Conservation (phyloP, 2,329 filamentous ascomycete species). For the Sclerotinia sclerotiorum region DNA sequence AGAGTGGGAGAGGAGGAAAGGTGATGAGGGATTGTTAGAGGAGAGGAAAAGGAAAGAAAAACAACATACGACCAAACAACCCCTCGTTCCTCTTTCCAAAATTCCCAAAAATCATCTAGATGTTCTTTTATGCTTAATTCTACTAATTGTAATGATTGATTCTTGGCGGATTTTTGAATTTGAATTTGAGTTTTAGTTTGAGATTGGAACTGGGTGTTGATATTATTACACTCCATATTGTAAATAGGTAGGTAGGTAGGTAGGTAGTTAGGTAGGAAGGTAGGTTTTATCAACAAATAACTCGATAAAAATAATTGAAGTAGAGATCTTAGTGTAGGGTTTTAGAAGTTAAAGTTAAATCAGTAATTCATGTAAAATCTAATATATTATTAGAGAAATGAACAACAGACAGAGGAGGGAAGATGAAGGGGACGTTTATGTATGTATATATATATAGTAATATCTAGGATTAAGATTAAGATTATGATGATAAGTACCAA, state of each 20-base stretch:
- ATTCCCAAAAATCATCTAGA: slow-evolving; percentile 30
- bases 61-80: slow-evolving; percentile 29
- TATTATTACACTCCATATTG: background rate
- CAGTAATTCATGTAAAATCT: too few relatives aligned
- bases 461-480: background rate
- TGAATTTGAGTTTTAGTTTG: background rate
- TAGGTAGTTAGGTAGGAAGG: too few relatives aligned
- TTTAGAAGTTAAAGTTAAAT: too few relatives aligned
- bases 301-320: too few relatives aligned
- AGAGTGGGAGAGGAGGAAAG: background rate
- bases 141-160: slow-evolving; percentile 28
- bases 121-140: slow-evolving; percentile 27
- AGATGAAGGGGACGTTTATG: too few relatives aligned
- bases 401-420: too few relatives aligned
- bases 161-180: background rate
- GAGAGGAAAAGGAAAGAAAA: background rate
- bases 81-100: slow-evolving; percentile 28
- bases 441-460: too few relatives aligned
- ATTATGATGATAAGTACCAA: background rate
- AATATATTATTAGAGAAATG: too few relatives aligned
- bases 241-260: too few relatives aligned
- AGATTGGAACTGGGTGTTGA: background rate
- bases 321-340: too few relatives aligned
- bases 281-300: too few relatives aligned
- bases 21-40: background rate